A percentile compares a stretch with the other conserved stretches of the same genome.
Conservation (phyloP, 1,284 basidiomycete genomes). For the Peniophora sp. region DNA sequence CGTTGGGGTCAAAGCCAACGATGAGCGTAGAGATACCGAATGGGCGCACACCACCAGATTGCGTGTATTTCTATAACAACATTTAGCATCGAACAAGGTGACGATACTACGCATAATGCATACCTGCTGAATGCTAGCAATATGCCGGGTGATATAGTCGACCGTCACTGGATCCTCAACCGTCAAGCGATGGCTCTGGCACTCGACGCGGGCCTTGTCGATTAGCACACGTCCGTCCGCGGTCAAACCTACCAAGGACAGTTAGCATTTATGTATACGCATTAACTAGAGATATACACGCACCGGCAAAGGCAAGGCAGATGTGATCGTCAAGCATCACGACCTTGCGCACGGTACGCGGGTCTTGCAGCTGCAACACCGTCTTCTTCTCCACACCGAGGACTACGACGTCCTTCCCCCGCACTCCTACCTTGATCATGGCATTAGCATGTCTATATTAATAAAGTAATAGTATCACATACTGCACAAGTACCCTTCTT, state of each 20-base stretch:
- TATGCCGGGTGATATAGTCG: conserved; percentile 97
- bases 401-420: conserved; percentile 92
- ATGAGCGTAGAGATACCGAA: conserved; percentile 98
- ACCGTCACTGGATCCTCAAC: conserved; percentile 98
- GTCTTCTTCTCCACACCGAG: conserved; percentile 99
- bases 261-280: neutral
- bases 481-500: conserved; percentile 97
- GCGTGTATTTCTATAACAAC: conserved; percentile 78
- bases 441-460: neutral
- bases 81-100: neutral
- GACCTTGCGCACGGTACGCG: conserved; percentile 95
- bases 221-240: conserved; percentile 97
- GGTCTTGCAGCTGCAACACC: conserved; percentile 94
- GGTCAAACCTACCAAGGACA: conserved; percentile 71
- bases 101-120: conserved; percentile 14
- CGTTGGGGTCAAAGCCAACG: conserved; percentile 95
- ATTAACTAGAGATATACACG: conserved; percentile 14
- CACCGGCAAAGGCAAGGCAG: conserved; percentile 96
- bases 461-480: conserved; percentile 22
- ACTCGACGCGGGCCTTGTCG: conserved; percentile 96
- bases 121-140: conserved; percentile 97
- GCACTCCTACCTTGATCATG: conserved; percentile 77
- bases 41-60: conserved; percentile 97
- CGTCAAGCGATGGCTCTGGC: conserved; percentile 94
- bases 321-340: conserved; percentile 99